phyloP scores from a whole-genome alignment of 352 stramenopile species.

The Globisporangium splendens region DNA sequence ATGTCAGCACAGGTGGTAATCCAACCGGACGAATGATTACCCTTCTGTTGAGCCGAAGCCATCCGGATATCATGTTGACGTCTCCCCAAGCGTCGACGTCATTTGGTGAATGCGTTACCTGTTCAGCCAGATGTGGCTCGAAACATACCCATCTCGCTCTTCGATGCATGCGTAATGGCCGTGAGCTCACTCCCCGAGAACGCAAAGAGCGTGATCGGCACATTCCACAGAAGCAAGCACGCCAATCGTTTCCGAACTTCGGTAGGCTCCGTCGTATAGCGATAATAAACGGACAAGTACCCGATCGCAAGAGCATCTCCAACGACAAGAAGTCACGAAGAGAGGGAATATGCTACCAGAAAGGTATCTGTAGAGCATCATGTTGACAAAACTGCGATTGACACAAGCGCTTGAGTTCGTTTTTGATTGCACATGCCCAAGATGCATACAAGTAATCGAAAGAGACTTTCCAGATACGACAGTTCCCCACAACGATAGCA shows the following conservation, averaged over 20 bases:
- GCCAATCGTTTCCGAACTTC: conserved; percentile 13
- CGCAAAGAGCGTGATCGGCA: not conserved
- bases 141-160: conserved; percentile 25
- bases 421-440: too few species aligned
- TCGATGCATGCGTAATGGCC: conserved; percentile 27
- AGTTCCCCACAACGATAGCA: conserved; percentile 37
- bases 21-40: too few species aligned
- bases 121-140: too few species aligned
- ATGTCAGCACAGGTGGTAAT: too few species aligned
- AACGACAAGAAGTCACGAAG: conserved; percentile 10
- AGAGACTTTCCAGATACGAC: conserved; percentile 26
- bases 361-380: conserved; percentile 16
- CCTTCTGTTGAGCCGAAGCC: too few species aligned
- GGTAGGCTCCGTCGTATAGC: conserved; percentile 20
- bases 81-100: too few species aligned
- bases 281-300: conserved; percentile 30
- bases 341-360: conserved; percentile 8
- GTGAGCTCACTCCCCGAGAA: conserved; percentile 13
- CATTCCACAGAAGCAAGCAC: not conserved
- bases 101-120: too few species aligned
- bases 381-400: not conserved
- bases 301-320: conserved; percentile 25
- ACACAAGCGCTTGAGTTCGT: too few species aligned
- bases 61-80: too few species aligned
- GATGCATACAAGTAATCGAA: too few species aligned